Evolutionary conservation across 805 yeast species (phyloP).

Genomic region (Lipomyces orientalis): DNA sequence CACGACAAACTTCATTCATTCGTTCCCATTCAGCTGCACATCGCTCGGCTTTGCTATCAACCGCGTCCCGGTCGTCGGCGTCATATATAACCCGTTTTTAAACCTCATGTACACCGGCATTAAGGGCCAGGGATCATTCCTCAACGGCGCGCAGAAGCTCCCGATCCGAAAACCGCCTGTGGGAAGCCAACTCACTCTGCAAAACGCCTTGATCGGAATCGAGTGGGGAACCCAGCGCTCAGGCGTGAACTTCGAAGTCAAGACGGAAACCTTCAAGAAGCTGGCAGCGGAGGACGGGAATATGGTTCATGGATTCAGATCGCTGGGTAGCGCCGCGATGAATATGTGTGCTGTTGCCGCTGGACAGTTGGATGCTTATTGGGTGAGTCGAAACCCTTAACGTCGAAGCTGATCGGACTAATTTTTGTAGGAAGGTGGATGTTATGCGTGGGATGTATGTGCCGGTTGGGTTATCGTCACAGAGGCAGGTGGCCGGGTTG

Average conservation of each 20-base stretch:
- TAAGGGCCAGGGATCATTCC: conserved; percentile 59
- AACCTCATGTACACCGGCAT: conserved; percentile 60
- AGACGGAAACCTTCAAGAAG: conserved; percentile 55
- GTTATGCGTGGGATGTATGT: conserved; percentile 72
- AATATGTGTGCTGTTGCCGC: conserved; percentile 63
- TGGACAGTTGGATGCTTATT: conserved; percentile 64
- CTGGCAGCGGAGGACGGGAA: conserved; percentile 59
- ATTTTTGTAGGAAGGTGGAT: conserved; percentile 64
- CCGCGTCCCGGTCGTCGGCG: conserved; percentile 63
- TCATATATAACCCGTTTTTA: conserved; percentile 66
- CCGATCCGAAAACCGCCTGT: conserved; percentile 45
- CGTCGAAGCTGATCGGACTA: neutral
- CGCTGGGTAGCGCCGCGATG: conserved; percentile 69
- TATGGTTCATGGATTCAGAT: conserved; percentile 65
- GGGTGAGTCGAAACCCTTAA: conserved; percentile 46
- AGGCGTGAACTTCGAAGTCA: conserved; percentile 56
- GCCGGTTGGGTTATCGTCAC: conserved; percentile 68
- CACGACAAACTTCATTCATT: conserved; percentile 68
- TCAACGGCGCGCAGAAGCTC: conserved; percentile 52
- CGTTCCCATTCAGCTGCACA: conserved; percentile 65
- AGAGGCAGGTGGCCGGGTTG: conserved; percentile 64
- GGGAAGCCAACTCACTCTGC: conserved; percentile 50
- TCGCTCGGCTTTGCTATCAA: conserved; percentile 62
- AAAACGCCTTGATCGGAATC: conserved; percentile 60
- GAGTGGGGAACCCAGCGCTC: conserved; percentile 68